A percentile compares a stretch with the other conserved stretches of the same genome.
These are phyloP conservation scores for Leucocoprinus leucothites DNA, from an alignment of 768 basidiomycete genomes.

Conservation along the genomic window DNA sequence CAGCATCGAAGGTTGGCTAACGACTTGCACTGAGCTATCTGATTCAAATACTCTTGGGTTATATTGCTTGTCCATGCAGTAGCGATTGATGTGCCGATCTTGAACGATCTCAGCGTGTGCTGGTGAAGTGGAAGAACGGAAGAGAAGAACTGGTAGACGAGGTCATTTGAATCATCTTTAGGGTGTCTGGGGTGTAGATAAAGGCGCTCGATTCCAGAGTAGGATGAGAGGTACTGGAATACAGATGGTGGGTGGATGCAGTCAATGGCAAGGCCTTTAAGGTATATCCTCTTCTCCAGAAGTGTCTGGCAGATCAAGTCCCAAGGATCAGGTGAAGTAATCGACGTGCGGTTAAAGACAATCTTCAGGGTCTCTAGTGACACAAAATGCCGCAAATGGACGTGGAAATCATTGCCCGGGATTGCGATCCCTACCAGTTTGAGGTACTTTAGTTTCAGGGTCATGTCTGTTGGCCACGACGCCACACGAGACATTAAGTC, in stretches of 20 bases:
- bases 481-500: not conserved
- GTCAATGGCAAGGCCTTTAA: not conserved
- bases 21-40: not conserved
- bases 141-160: not conserved
- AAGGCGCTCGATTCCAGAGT: not conserved
- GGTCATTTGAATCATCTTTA: not conserved
- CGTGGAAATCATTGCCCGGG: not conserved
- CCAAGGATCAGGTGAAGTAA: not conserved
- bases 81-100: not conserved
- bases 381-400: not conserved
- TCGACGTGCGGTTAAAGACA: not conserved
- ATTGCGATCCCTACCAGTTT: not conserved
- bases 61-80: not conserved
- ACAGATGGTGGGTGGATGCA: not conserved
- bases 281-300: not conserved
- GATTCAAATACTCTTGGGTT: not conserved
- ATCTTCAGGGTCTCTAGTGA: not conserved
- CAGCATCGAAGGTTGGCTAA: not conserved
- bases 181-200: not conserved
- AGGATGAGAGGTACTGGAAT: not conserved
- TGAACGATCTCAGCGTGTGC: not conserved
- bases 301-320: not conserved
- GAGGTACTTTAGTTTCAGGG: not conserved
- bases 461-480: not conserved
- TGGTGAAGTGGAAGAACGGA: not conserved